phyloP scores from a whole-genome alignment of 2,329 filamentous ascomycete species.

The Cladosporium velox region DNA sequence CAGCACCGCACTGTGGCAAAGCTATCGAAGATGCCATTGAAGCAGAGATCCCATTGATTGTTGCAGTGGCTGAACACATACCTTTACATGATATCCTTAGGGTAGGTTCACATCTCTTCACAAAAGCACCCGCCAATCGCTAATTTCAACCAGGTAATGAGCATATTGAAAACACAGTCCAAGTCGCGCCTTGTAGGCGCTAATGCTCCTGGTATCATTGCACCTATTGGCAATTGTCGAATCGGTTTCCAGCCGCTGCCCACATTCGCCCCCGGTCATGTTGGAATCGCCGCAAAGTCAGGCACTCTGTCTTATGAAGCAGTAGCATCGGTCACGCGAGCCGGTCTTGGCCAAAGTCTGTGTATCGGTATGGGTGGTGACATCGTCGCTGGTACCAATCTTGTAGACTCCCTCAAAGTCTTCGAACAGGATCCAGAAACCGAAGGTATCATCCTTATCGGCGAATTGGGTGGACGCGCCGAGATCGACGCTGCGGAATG shows the following conservation, averaged over 20 bases:
- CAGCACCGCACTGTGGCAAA: constrained; percentile 69
- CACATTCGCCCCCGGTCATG: constrained; percentile 67
- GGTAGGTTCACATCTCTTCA: constrained; percentile 42
- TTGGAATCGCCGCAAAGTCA: constrained; percentile 79
- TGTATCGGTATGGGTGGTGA: constrained; percentile 79
- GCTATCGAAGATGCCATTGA: constrained; percentile 81
- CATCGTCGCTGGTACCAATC: constrained; percentile 70
- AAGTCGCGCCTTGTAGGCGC: constrained; percentile 74
- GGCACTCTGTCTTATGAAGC: constrained; percentile 80
- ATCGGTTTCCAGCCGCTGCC: constrained; percentile 77
- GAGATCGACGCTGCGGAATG: constrained; percentile 73
- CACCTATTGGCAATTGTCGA: constrained; percentile 67
- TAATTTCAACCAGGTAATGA: constrained; percentile 57
- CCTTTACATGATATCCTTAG: constrained; percentile 76
- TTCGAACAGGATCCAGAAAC: constrained; percentile 68
- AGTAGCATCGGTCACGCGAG: constrained; percentile 71
- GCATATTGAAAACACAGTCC: constrained; percentile 69
- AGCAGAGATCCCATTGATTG: constrained; percentile 74
- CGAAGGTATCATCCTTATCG: constrained; percentile 70
- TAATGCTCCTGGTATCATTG: constrained; percentile 81
- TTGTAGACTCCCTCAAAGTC: constrained; percentile 68
- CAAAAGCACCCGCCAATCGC: not conserved
- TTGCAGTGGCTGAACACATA: constrained; percentile 78
- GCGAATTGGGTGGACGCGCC: constrained; percentile 69
- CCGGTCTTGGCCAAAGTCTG: constrained; percentile 74